Evolutionary conservation across 2,329 filamentous ascomycete species (phyloP), one percentile per base, ranked within the genome.

Genomic region (Aspergillus sergii): DNA sequence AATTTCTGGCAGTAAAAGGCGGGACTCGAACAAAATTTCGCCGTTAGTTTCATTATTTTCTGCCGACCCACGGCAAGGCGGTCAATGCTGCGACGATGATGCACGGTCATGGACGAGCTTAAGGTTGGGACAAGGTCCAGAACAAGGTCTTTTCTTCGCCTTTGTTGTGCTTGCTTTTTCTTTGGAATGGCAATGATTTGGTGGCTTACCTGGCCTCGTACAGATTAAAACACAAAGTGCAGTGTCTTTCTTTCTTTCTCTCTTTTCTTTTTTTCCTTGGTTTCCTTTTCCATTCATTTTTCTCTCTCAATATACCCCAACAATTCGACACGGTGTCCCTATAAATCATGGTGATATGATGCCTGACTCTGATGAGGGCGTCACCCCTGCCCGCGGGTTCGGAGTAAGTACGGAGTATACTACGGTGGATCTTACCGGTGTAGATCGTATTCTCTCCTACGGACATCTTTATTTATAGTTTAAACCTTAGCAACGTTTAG

Each of bases 1-100:
- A 65, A 59, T 66, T 62, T 64, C 63, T 55, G 60, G 63, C 60
- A 64, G 36, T 62, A 64, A 64, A 64, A 64, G 63, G 63, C 63
- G 60, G 51, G 63, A 59, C 11, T 16, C 10, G 19, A n/a, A 23
- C 28, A 41, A 30, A 51, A 34, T 48, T 48, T 57, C 54, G 14
- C n/a, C 1, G 30, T 32, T 28, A 16, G 30, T 14, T 55, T 45
- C n/a, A n/a, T 57, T 46, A 10, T 36, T 55, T 59, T 60, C 48
- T 60, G 58, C 58, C 58, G 36, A 19, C 32, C 16, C 9, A 26
- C 32, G 30, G 53, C 6, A 60, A 55, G 48, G 58, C 58, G 58
- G 58, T 60, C 58, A 60, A 57, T 21, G 8, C 21, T 3, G 4
- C 26, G 12, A 34, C 12, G 34, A 36, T 16, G 34, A 36, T 36